Conservation (phyloP, 192 early-diverging fungal species). For the Linnemannia zychae region DNA sequence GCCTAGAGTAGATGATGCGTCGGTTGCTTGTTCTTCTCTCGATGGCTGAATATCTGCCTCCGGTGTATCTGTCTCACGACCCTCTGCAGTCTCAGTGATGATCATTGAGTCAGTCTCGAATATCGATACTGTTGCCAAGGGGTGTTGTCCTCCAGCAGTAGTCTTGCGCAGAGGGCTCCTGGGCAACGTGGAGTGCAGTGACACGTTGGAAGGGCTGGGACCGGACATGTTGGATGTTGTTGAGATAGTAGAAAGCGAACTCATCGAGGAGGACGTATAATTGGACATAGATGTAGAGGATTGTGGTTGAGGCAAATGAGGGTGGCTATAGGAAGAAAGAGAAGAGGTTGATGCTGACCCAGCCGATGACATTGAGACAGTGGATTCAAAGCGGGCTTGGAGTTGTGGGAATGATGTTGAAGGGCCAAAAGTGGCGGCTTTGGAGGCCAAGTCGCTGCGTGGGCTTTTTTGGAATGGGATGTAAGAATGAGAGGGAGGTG, state of each 20-base stretch:
- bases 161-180: conserved; percentile 19
- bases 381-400: conserved; percentile 9
- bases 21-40: not conserved
- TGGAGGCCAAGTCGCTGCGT: not conserved
- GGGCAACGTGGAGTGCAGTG: not conserved
- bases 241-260: conserved; percentile 24
- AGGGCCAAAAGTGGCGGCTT: not conserved
- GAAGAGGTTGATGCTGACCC: not conserved
- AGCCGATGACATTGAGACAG: not conserved
- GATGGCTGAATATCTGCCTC: not conserved
- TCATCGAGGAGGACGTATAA: conserved; percentile 18
- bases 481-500: not conserved
- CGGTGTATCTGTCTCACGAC: not conserved
- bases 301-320: not conserved
- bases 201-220: conserved; percentile 9
- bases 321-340: not conserved
- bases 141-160: conserved; percentile 20
- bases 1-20: not conserved
- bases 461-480: not conserved
- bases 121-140: conserved; percentile 40
- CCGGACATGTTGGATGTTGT: not conserved
- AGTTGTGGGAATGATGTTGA: conserved; percentile 1
- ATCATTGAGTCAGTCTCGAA: conserved; percentile 20
- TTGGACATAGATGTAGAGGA: conserved; percentile 34
- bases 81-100: not conserved